Evolutionary conservation across 2,329 filamentous ascomycete genomes (phyloP).

Genomic region (Stemphylium vesicarium): DNA sequence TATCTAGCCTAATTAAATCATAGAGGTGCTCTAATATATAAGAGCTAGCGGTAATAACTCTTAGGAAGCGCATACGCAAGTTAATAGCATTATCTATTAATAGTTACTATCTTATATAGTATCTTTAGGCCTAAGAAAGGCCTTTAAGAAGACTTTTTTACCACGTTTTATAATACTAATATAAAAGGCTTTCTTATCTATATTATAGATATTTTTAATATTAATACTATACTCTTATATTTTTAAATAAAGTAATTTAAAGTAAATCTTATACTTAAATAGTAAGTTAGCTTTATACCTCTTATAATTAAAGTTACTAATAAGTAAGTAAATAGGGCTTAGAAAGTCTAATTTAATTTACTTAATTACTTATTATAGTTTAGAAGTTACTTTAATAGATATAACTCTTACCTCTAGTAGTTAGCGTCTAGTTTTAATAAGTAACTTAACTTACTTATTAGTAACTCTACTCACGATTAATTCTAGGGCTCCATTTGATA

Average conservation of each 20-base stretch:
- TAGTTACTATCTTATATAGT: conserved; percentile 2
- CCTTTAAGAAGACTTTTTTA: conserved; percentile 10
- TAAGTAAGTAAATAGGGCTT: too few relatives aligned
- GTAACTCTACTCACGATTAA: conserved; percentile 8
- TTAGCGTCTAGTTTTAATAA: too few relatives aligned
- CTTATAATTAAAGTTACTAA: too few relatives aligned
- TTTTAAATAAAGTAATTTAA: conserved; percentile 10
- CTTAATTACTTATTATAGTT: too few relatives aligned
- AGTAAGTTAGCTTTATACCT: conserved; percentile 8
- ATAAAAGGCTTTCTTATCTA: conserved; percentile 13
- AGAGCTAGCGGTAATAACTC: conserved; percentile 9
- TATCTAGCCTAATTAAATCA: conserved; percentile 12
- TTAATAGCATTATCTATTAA: neutral
- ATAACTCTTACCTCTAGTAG: too few relatives aligned
- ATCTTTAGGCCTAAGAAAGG: neutral
- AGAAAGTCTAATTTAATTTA: too few relatives aligned
- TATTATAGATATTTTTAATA: conserved; percentile 16
- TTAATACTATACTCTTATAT: conserved; percentile 11
- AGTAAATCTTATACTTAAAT: conserved; percentile 12
- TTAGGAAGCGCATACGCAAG: conserved; percentile 19
- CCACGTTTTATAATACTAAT: neutral
- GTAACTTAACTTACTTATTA: too few relatives aligned
- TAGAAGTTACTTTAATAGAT: too few relatives aligned
- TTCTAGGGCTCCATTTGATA: conserved; percentile 3
- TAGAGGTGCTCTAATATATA: conserved; percentile 4